Conservation (phyloP, 2,329 filamentous ascomycete species). For the Ophiostoma tasmaniense region DNA sequence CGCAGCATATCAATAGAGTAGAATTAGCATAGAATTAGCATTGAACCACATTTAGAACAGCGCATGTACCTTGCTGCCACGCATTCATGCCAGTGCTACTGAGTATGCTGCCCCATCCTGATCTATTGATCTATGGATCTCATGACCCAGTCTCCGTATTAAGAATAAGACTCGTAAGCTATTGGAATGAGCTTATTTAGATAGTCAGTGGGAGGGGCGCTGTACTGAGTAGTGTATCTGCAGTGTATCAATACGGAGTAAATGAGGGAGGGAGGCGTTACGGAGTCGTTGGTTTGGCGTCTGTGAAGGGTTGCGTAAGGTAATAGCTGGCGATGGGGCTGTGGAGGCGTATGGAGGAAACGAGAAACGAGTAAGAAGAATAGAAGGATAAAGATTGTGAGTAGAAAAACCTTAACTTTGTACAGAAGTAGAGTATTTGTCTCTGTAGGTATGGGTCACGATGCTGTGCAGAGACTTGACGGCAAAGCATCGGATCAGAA, state of each 20-base stretch:
- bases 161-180: slow-evolving; percentile 1
- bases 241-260: background rate
- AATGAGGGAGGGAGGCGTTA: background rate
- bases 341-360: background rate
- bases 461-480: background rate
- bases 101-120: background rate
- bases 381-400: background rate
- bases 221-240: too few species aligned
- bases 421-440: background rate
- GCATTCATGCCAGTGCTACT: background rate
- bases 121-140: background rate
- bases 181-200: background rate
- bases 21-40: background rate
- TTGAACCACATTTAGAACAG: background rate
- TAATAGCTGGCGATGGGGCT: background rate
- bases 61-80: background rate
- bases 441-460: too few species aligned
- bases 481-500: background rate
- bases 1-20: slow-evolving; percentile 5
- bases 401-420: background rate
- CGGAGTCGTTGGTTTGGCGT: background rate
- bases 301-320: slow-evolving; percentile 1
- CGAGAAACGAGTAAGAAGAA: background rate
- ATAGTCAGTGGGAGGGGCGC: background rate
- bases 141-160: background rate